A percentile compares a stretch with the other conserved stretches of the same genome.
Evolutionary conservation across 768 basidiomycete species (phyloP).

Genomic region (Candolleomyces eurysporus): DNA sequence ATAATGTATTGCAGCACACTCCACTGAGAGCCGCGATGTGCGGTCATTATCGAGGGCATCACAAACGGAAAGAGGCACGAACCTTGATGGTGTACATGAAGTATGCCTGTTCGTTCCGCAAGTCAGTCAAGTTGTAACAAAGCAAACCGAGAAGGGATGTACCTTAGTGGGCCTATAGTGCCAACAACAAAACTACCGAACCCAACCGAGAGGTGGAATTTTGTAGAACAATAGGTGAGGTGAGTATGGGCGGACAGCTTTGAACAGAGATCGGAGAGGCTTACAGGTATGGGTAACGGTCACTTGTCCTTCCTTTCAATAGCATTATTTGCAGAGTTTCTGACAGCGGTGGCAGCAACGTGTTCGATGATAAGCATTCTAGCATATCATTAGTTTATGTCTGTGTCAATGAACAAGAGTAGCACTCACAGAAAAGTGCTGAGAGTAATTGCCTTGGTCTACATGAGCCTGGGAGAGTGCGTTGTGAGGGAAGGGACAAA

Average conservation of each 20-base stretch:
- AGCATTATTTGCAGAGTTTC: conserved; percentile 61
- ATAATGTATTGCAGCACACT: no score
- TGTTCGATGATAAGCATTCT: conserved; percentile 83
- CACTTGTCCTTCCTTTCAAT: conserved; percentile 79
- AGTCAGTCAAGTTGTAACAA: not conserved
- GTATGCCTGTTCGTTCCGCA: conserved; percentile 50
- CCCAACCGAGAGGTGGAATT: no score
- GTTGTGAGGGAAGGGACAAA: conserved; percentile 24
- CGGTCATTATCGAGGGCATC: not conserved
- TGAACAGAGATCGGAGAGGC: no score
- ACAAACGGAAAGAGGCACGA: conserved; percentile 5
- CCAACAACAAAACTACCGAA: conserved; percentile 62
- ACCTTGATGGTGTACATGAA: conserved; percentile 91
- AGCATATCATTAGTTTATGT: not conserved
- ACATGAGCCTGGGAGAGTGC: not conserved
- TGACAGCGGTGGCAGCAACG: conserved; percentile 68
- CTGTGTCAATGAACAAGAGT: not conserved
- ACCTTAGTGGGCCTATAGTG: conserved; percentile 81
- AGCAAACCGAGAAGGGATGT: not conserved
- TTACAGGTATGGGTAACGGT: conserved; percentile 63
- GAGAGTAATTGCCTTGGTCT: conserved; percentile 65
- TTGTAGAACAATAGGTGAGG: no score
- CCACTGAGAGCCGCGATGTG: conserved; percentile 50
- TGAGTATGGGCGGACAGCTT: no score
- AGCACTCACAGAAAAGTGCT: conserved; percentile 81